Evolutionary conservation across 805 yeast species (phyloP).

Genomic region (Wickerhamiella slavikovae): DNA sequence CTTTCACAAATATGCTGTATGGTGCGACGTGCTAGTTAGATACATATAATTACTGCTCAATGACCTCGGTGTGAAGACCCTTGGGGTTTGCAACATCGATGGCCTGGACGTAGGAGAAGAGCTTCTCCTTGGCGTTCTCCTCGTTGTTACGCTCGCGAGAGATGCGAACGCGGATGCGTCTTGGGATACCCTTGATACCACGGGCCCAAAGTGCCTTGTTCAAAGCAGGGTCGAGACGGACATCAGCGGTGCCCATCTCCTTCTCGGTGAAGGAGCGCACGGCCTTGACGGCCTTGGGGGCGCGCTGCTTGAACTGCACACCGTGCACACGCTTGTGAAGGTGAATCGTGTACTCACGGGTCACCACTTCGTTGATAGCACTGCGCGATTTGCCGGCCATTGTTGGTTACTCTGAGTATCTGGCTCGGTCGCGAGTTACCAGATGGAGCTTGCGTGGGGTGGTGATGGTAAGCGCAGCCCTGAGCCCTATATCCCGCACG

Average conservation of each 20-base stretch:
- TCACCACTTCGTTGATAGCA: slow-evolving; percentile 96
- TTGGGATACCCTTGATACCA: slow-evolving; percentile 98
- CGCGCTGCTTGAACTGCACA: slow-evolving; percentile 98
- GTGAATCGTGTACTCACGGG: slow-evolving; percentile 99
- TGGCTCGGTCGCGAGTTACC: too few species aligned
- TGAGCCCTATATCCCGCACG: neutral
- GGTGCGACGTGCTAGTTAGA: too few species aligned
- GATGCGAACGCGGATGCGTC: slow-evolving; percentile 96
- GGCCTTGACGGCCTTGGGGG: slow-evolving; percentile 99
- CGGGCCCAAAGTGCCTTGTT: slow-evolving; percentile 98
- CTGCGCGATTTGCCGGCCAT: slow-evolving; percentile 27
- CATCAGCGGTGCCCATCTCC: slow-evolving; percentile 98
- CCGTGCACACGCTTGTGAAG: slow-evolving; percentile 99
- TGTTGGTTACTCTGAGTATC: slow-evolving; percentile 1
- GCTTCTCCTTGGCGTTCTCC: slow-evolving; percentile 95
- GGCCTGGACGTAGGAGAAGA: slow-evolving; percentile 96
- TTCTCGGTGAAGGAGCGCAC: slow-evolving; percentile 94
- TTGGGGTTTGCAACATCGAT: slow-evolving; percentile 85
- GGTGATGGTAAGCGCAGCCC: neutral
- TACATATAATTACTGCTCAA: slow-evolving; percentile 70
- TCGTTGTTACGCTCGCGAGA: slow-evolving; percentile 99
- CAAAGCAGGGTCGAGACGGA: slow-evolving; percentile 95
- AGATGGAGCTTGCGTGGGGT: neutral
- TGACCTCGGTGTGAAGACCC: slow-evolving; percentile 95
- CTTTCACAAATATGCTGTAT: too few species aligned